A percentile compares a stretch with the other conserved stretches of the same genome.
Evolutionary conservation across 2,329 filamentous ascomycete species (phyloP).

Genomic region (Aureobasidium namibiae): DNA sequence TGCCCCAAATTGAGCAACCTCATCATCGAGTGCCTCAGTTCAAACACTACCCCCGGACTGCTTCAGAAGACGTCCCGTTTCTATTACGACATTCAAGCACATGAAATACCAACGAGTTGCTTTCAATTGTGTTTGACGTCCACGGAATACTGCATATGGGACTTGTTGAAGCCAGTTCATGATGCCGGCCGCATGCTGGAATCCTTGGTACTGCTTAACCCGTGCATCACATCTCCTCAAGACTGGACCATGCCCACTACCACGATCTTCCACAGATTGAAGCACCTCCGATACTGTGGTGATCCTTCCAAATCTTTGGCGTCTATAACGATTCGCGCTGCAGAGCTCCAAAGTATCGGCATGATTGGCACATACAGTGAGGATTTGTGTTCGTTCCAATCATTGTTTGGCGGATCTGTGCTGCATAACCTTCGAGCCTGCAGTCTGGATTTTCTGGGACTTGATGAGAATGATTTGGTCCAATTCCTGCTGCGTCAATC

Average conservation of each 20-base stretch:
- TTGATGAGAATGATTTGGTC: not conserved
- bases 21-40: not conserved
- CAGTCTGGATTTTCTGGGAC: not conserved
- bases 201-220: not conserved
- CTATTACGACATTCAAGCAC: too few species aligned
- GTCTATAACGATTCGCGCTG: not conserved
- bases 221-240: not conserved
- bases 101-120: too few species aligned
- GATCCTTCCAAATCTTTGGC: not conserved
- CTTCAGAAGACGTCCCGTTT: too few species aligned
- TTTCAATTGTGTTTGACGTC: not conserved
- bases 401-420: not conserved
- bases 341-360: not conserved
- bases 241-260: too few species aligned
- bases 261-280: not conserved
- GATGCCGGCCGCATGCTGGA: not conserved
- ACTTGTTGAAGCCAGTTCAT: not conserved
- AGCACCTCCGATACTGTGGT: not conserved
- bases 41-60: too few species aligned
- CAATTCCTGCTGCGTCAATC: not conserved
- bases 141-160: not conserved
- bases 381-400: not conserved
- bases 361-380: not conserved
- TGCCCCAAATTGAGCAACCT: not conserved
- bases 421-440: not conserved